These are phyloP conservation scores for Elsinoe australis DNA, from an alignment of 2,329 filamentous ascomycete genomes.

Conservation along the genomic window DNA sequence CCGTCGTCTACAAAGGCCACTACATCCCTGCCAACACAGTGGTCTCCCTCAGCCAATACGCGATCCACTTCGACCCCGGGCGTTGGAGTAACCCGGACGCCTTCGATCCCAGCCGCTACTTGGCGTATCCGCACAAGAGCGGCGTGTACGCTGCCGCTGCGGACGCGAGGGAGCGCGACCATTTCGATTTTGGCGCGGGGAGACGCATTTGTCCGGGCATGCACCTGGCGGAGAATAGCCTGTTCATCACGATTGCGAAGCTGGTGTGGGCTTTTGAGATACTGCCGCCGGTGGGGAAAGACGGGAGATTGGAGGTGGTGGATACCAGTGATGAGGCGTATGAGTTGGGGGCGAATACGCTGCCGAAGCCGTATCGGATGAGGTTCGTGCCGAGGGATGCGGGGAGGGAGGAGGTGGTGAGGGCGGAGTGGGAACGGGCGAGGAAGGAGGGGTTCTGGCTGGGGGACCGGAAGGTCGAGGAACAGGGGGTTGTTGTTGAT, in stretches of 20 bases:
- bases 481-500: conserved; percentile 1
- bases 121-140: conserved; percentile 24
- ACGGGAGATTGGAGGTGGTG: conserved; percentile 4
- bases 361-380: conserved; percentile 16
- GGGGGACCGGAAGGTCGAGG: conserved; percentile 12
- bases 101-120: conserved; percentile 29
- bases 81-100: conserved; percentile 25
- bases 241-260: conserved; percentile 34
- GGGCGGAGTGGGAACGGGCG: conserved; percentile 35
- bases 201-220: conserved; percentile 44
- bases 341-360: conserved; percentile 14
- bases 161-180: conserved; percentile 30
- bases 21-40: conserved; percentile 30
- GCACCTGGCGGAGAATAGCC: conserved; percentile 45
- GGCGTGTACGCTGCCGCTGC: conserved; percentile 29
- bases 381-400: conserved; percentile 14
- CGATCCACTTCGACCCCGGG: conserved; percentile 26
- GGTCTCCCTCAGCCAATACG: conserved; percentile 22
- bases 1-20: conserved; percentile 29
- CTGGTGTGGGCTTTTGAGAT: conserved; percentile 47
- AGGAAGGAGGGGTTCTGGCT: conserved; percentile 27
- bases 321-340: conserved; percentile 14
- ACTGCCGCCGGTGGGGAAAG: conserved; percentile 13
- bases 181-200: conserved; percentile 45
- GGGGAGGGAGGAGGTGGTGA: conserved; percentile 31